A percentile compares a stretch with the other conserved stretches of the same genome.
phyloP scores from a whole-genome alignment of 192 early-diverging fungal genomes.

The Mortierella claussenii region DNA sequence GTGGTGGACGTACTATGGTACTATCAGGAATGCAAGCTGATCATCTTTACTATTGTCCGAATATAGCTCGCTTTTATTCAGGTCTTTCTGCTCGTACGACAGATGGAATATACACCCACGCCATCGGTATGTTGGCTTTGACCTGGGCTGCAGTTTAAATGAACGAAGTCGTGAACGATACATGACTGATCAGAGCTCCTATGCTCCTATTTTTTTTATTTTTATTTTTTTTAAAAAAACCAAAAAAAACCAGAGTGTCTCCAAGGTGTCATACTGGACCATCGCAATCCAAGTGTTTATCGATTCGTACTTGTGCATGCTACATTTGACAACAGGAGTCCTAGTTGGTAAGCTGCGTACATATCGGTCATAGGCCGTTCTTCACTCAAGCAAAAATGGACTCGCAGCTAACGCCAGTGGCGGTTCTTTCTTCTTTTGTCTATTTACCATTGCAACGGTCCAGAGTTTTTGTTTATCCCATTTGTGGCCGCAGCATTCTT shows the following conservation, averaged over 20 bases:
- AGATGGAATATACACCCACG: constrained; percentile 74
- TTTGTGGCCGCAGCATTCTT: constrained; percentile 71
- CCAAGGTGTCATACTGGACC: constrained; percentile 73
- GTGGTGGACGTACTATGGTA: not conserved
- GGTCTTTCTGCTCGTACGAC: constrained; percentile 63
- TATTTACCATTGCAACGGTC: too few relatives aligned
- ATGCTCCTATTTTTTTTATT: too few relatives aligned
- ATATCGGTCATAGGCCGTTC: too few relatives aligned
- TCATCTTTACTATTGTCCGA: not conserved
- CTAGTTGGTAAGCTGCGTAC: constrained; percentile 49
- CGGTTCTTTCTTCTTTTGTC: too few relatives aligned
- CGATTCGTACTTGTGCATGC: constrained; percentile 71
- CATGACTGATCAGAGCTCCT: too few relatives aligned
- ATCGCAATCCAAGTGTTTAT: constrained; percentile 71
- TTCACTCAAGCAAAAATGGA: too few relatives aligned
- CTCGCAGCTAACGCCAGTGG: too few relatives aligned
- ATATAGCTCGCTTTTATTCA: constrained; percentile 46
- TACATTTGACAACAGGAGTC: constrained; percentile 68
- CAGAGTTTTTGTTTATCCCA: constrained; percentile 64
- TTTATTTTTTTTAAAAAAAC: not conserved
- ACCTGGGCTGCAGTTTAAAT: too few relatives aligned
- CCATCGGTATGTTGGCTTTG: constrained; percentile 63
- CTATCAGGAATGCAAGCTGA: not conserved
- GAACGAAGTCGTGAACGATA: too few relatives aligned
- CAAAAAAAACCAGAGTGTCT: constrained; percentile 68